Evolutionary conservation across 257 asterid species (phyloP).

Genomic region (Nicotiana noctiflora): DNA sequence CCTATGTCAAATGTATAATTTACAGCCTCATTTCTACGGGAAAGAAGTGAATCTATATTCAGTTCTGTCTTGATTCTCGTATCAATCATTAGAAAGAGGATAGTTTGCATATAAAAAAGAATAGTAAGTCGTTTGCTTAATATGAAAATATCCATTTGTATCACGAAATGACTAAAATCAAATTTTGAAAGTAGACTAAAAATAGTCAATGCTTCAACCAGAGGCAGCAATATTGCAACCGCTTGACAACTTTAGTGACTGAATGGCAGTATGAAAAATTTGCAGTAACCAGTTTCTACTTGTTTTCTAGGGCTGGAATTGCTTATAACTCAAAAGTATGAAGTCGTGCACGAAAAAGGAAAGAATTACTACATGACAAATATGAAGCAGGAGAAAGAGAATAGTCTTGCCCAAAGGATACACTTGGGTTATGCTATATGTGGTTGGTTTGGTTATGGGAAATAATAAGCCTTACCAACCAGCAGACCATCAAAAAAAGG

Average conservation of each 20-base stretch:
- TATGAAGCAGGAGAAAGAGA: background rate
- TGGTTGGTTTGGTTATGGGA: background rate
- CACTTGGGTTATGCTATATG: background rate
- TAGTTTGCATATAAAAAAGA: background rate
- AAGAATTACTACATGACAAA: background rate
- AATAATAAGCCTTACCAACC: background rate
- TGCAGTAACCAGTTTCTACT: background rate
- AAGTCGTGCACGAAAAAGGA: background rate
- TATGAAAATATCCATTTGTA: background rate
- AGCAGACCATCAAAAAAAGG: background rate
- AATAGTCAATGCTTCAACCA: conserved; percentile 1
- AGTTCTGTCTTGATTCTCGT: background rate
- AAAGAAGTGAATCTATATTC: background rate
- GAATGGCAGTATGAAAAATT: background rate
- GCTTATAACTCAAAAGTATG: background rate
- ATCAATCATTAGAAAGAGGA: background rate
- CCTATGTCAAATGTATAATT: background rate
- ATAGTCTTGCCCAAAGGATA: background rate
- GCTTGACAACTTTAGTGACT: background rate
- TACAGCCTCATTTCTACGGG: background rate
- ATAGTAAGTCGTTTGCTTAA: background rate
- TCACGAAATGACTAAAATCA: background rate
- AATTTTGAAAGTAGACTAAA: background rate
- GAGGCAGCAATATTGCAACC: background rate
- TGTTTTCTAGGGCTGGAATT: background rate